Evolutionary conservation across 2,329 filamentous ascomycete species (phyloP), one percentile per base, ranked within the genome.

Genomic region (Aspergillus fischeri): DNA sequence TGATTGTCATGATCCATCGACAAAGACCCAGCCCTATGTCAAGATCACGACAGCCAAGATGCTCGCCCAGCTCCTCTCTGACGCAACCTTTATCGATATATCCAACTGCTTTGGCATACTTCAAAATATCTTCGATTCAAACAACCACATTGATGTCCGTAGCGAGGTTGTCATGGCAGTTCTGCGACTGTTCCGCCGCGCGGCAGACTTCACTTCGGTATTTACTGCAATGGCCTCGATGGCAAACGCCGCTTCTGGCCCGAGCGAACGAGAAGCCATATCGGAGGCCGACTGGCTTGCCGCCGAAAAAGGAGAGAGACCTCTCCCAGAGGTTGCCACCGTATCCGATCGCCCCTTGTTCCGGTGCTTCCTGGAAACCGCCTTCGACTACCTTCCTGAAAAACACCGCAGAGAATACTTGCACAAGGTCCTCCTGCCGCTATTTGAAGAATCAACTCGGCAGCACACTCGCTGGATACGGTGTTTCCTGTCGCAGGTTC

Each of bases 401-500:
- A 24, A 35, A n/a, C 29, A 57, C 9, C 51, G 42, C 32, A 20
- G 32, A 29, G 38, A 38, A 9, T 65, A 67, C 42, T 53, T 60
- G 17, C 45, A 54, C 4, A 47, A 58, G 3, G 44, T 60, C n/a
- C 38, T 67, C 4, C 45, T 65, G 4, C 63, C 61, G 1, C 29
- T 65, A 24, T 21, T 67, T 3, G 53, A 60, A 2, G 56, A 65
- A 45, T 67, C 61, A 14, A 55, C 57, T 3, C 42, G 45, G 9
- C 56, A 60, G 24, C 64, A 65, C 57, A 56, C 56, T 20, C 60
- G 59, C n/a, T 67, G 65, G 65, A 64, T 67, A 55, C 49, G 50
- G 3, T 42, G 48, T 5, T 63, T 67, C 27, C 57, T 66, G n/a
- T 3, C n/a, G 1, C 49, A 55, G 11, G 14, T 59, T 5, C 44